These are phyloP conservation scores for Extremus antarcticus DNA, from an alignment of 495 filamentous ascomycete genomes.

Conservation along the genomic window DNA sequence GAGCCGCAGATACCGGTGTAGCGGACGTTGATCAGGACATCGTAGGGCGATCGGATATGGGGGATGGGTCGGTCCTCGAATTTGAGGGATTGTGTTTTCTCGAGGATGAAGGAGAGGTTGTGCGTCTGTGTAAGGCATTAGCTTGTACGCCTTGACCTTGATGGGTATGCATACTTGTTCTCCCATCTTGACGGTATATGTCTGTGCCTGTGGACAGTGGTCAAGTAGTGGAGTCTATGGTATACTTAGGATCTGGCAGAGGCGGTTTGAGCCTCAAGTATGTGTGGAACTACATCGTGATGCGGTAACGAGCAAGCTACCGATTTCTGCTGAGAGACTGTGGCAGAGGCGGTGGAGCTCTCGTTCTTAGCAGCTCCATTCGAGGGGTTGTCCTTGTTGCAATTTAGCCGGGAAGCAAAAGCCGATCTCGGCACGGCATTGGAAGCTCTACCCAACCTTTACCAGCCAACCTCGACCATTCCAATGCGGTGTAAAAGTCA, in stretches of 20 bases:
- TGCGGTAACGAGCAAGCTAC: background rate
- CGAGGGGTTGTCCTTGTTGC: too few relatives aligned
- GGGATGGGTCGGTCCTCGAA: slow-evolving; percentile 72
- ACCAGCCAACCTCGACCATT: too few relatives aligned
- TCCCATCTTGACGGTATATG: background rate
- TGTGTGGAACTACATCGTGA: background rate
- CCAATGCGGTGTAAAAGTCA: too few relatives aligned
- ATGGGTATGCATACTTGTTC: background rate
- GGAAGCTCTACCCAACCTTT: background rate
- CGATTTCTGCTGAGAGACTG: background rate
- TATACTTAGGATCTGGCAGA: too few relatives aligned
- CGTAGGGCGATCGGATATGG: slow-evolving; percentile 50
- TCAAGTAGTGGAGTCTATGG: too few relatives aligned
- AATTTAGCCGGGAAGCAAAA: background rate
- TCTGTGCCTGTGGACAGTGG: too few relatives aligned
- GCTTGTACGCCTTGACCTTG: background rate
- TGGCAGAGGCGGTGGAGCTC: background rate
- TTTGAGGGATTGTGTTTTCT: slow-evolving; percentile 55
- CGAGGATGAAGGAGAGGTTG: slow-evolving; percentile 83
- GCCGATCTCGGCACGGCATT: background rate
- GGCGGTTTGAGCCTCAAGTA: too few relatives aligned
- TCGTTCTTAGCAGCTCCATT: background rate
- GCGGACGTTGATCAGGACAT: slow-evolving; percentile 72
- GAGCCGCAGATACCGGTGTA: slow-evolving; percentile 87
- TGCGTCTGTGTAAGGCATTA: slow-evolving; percentile 24